Base-by-base conservation (phyloP, 2,329 filamentous ascomycete genomes). In the Hymenoscyphus albidus region DNA sequence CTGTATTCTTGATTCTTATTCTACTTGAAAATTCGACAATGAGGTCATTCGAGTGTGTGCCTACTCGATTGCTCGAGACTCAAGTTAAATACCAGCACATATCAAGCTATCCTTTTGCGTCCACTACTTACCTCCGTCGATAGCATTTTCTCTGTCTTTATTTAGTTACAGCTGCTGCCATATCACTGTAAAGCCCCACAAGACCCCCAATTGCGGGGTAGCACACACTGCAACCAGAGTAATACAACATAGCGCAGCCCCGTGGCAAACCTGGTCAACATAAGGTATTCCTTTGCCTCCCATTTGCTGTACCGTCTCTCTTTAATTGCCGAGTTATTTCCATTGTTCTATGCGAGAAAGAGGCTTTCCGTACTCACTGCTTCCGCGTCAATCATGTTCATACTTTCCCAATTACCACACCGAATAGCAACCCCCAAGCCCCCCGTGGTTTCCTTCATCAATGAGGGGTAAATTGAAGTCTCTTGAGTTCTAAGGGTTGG, bases 241-340 rank as follows among this genome's bases (percentile, higher is more conserved):
- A 48, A 48, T 48, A 48, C 44, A 48, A 48, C 44, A 48, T 62
- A 64, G 66, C 64, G 62, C 64, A 64, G 64, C 67, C 64, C 57
- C 56, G 39, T 12, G n/a, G 57, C 16, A 40, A 40, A 38, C 57
- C 32, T 18, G 16, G 18, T 55, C 27, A 2, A n/a, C 18, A 56
- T 7, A 35, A 35, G 35, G 57, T 39, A 56, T 42, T 61, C 27
- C 27, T 13, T 32, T 18, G 42, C 27, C 4, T 64, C 58, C 64
- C 55, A 67, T 67, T 70, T 62, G 64, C 64, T 63, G 13, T 62
- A 39, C 39, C 51, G 12, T 57, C 39, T 32, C 42, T 42, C 12
- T 56, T 39, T 48, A 62, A 63, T 66, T 65, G 58, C 64, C 68
- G 67, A 62, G 55, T 62, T 69, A 69, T 69, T 61, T 55, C 68